These are phyloP conservation scores for Termitomyces sp. DNA, from an alignment of 768 basidiomycete genomes.

Conservation along the genomic window DNA sequence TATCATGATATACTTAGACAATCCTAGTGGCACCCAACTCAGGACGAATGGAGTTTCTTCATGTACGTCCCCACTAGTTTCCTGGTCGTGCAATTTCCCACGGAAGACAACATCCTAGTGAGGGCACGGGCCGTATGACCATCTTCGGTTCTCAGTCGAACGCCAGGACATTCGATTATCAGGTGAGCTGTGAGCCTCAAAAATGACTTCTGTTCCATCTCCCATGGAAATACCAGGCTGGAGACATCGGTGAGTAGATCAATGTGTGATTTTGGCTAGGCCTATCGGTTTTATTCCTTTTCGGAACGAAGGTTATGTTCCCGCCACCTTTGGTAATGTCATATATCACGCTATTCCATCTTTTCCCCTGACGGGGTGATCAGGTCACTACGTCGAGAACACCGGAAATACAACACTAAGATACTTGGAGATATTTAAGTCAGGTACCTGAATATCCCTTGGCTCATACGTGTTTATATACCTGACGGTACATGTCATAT, in stretches of 20 bases:
- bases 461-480: not conserved
- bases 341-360: not conserved
- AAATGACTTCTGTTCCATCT: not conserved
- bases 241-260: constrained; percentile 45
- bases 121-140: constrained; percentile 49
- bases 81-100: not conserved
- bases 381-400: constrained; percentile 53
- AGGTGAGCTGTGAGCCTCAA: constrained; percentile 22
- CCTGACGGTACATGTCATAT: constrained; percentile 2
- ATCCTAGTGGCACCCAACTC: constrained; percentile 62
- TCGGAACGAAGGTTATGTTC: constrained; percentile 41
- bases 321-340: constrained; percentile 44
- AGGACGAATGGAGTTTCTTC: constrained; percentile 62
- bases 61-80: constrained; percentile 31
- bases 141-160: constrained; percentile 49
- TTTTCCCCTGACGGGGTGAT: not conserved
- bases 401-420: constrained; percentile 42
- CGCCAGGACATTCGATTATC: constrained; percentile 56
- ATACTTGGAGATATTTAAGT: constrained; percentile 44
- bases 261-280: not conserved
- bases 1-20: not conserved
- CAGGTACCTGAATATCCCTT: constrained; percentile 19
- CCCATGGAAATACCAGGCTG: constrained; percentile 27
- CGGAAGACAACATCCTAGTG: constrained; percentile 25
- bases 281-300: constrained; percentile 2